phyloP scores from a whole-genome alignment of 2,329 filamentous ascomycete species.

The Arthrobotrys sphaeroides region DNA sequence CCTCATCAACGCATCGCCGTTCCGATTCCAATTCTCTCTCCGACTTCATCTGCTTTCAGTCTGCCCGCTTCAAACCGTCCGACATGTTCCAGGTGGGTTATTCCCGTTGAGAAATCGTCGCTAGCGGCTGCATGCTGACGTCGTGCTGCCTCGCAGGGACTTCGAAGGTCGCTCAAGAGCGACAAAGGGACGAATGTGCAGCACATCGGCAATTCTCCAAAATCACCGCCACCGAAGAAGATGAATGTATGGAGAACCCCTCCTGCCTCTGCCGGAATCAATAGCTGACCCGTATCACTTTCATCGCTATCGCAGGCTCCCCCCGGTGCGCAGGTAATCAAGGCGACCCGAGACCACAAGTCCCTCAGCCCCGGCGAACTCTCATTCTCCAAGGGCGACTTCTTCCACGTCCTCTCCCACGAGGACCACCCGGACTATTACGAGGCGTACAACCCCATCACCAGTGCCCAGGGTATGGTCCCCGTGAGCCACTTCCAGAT shows the following conservation, averaged over 20 bases:
- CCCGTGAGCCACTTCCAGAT: conserved; percentile 94
- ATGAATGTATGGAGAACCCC: conserved; percentile 64
- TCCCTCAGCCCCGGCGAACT: conserved; percentile 80
- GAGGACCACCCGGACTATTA: conserved; percentile 97
- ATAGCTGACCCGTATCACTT: not conserved
- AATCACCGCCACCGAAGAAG: conserved; percentile 91
- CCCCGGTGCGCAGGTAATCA: conserved; percentile 77
- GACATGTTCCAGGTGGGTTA: conserved; percentile 48
- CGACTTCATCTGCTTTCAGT: conserved; percentile 8
- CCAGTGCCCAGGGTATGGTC: conserved; percentile 86
- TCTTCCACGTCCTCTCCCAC: conserved; percentile 95
- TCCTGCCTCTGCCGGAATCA: not conserved
- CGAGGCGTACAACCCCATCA: conserved; percentile 94
- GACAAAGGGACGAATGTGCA: conserved; percentile 75
- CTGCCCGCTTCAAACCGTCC: conserved; percentile 13
- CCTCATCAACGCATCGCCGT: conserved; percentile 21
- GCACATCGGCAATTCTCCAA: conserved; percentile 80
- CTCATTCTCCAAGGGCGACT: conserved; percentile 92
- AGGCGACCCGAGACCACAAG: conserved; percentile 92
- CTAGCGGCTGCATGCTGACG: conserved; percentile 4
- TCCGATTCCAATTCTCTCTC: conserved; percentile 3
- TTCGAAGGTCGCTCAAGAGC: conserved; percentile 88
- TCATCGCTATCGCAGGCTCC: not conserved
- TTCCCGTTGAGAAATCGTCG: not conserved
- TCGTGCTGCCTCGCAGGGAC: conserved; percentile 67